Percentiles rank a stretch among this genome's conserved stretches.
phyloP scores from a whole-genome alignment of 352 stramenopile genomes.

The Globisporangium viniferum region DNA sequence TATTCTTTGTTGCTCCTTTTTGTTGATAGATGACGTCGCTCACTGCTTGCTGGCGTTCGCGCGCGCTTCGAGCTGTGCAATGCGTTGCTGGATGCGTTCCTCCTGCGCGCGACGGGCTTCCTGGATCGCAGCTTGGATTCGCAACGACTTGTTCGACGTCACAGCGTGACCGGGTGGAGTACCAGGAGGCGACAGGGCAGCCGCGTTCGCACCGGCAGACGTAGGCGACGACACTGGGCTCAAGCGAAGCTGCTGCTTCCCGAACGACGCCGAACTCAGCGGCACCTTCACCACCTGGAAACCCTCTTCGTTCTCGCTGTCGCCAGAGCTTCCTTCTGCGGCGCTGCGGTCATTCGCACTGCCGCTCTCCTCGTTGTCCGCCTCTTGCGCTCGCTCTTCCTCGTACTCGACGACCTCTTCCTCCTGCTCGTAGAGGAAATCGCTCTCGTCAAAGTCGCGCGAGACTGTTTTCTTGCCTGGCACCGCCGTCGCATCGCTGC shows the following conservation, averaged over 20 bases:
- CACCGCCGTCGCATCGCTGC: constrained; percentile 8
- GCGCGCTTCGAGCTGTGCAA: constrained; percentile 43
- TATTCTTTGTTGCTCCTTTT: constrained; percentile 1
- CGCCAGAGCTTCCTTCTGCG: constrained; percentile 17
- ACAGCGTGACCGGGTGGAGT: constrained; percentile 32
- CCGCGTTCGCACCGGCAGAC: not conserved
- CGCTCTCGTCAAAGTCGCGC: constrained; percentile 41
- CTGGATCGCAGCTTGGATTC: constrained; percentile 52
- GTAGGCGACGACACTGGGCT: constrained; percentile 15
- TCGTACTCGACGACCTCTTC: constrained; percentile 34
- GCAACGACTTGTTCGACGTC: constrained; percentile 35
- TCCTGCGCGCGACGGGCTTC: constrained; percentile 48
- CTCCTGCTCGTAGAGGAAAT: constrained; percentile 48
- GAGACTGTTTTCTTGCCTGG: constrained; percentile 26
- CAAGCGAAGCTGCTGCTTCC: constrained; percentile 1
- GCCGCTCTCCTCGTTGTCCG: constrained; percentile 28
- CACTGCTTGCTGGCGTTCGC: constrained; percentile 9
- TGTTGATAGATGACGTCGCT: not conserved
- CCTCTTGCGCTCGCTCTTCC: constrained; percentile 28
- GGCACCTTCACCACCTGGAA: constrained; percentile 38
- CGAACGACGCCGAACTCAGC: constrained; percentile 14
- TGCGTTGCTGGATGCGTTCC: constrained; percentile 53
- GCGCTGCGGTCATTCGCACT: constrained; percentile 16
- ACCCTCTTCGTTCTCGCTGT: constrained; percentile 36
- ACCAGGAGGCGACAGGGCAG: constrained; percentile 20